Evolutionary conservation across 176 grass and related monocot species (phyloP).

Genomic region (Avena atlantica): DNA sequence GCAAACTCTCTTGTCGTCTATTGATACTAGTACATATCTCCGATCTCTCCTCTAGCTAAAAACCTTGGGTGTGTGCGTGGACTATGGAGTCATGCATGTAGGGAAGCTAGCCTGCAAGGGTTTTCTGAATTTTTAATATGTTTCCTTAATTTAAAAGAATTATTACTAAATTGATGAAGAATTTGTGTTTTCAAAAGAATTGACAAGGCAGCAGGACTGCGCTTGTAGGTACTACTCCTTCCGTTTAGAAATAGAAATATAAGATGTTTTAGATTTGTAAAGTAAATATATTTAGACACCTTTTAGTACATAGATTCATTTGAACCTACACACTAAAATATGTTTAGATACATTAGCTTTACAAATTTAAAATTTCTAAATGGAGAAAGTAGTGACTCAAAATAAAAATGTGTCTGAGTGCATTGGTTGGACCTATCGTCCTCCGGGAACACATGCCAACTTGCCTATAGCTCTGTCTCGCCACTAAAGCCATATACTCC

Average conservation of each 20-base stretch:
- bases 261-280: no score
- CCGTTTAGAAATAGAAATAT: no score
- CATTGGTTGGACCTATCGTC: neutral
- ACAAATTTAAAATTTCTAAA: no score
- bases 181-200: neutral
- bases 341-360: no score
- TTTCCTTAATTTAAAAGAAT: neutral
- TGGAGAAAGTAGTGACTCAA: neutral
- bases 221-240: neutral
- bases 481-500: neutral
- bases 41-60: neutral
- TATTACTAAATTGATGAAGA: neutral
- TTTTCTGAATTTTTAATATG: no score
- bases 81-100: neutral
- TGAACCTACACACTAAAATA: no score
- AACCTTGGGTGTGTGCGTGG: neutral
- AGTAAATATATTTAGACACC: no score
- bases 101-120: neutral
- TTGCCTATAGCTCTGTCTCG: neutral
- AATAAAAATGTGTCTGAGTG: neutral
- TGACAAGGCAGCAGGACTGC: neutral
- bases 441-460: slow-evolving; percentile 22
- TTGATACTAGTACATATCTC: neutral
- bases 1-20: neutral
- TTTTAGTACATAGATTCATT: no score